Evolutionary conservation across 2,329 filamentous ascomycete genomes (phyloP).

Genomic region (Cadophora sp.): DNA sequence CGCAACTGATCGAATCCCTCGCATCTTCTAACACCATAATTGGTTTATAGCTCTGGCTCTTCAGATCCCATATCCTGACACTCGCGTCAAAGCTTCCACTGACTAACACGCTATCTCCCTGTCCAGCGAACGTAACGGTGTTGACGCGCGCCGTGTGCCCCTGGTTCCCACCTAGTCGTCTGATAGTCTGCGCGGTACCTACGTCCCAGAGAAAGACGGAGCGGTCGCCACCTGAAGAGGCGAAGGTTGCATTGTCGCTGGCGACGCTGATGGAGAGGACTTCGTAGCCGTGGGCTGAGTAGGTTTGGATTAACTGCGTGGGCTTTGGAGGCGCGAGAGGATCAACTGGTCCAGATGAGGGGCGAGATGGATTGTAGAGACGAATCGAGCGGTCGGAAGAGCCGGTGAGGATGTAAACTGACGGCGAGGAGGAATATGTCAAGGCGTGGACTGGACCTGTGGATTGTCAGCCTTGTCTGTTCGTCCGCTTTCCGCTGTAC

Average conservation of each 20-base stretch:
- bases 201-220: conserved; percentile 96
- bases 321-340: conserved; percentile 50
- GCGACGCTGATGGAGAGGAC: conserved; percentile 82
- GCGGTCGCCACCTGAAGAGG: conserved; percentile 88
- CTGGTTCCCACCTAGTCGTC: conserved; percentile 69
- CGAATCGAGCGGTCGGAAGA: conserved; percentile 85
- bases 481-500: not conserved
- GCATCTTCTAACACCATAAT: conserved; percentile 78
- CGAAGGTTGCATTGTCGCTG: conserved; percentile 82
- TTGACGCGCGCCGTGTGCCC: conserved; percentile 67
- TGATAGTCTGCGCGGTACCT: conserved; percentile 75
- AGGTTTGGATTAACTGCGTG: conserved; percentile 78
- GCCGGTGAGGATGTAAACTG: conserved; percentile 83
- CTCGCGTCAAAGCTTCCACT: conserved; percentile 78
- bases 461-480: conserved; percentile 19
- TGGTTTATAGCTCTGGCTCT: conserved; percentile 61
- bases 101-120: conserved; percentile 74
- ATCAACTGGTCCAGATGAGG: conserved; percentile 47
- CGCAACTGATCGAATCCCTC: conserved; percentile 66
- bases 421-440: conserved; percentile 74
- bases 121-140: conserved; percentile 78
- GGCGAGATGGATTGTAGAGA: conserved; percentile 79
- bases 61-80: conserved; percentile 78
- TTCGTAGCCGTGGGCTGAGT: conserved; percentile 89
- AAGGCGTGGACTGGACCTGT: conserved; percentile 75